Conservation (phyloP, 2,329 filamentous ascomycete species). For the Colletotrichum higginsianum region DNA sequence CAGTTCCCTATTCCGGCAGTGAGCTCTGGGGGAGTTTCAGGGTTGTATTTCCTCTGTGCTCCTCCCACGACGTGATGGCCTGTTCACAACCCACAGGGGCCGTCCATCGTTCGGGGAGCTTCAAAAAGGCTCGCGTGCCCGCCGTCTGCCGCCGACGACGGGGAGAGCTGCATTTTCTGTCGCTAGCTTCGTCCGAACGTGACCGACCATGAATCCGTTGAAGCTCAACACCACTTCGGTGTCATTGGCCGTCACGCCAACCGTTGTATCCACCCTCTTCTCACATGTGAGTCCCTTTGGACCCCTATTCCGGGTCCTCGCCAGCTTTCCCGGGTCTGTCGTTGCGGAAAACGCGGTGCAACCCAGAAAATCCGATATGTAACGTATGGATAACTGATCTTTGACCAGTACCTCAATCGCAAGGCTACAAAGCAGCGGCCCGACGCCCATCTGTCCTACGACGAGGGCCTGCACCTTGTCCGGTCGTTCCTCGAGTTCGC, state of each 20-base stretch:
- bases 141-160: slow-evolving; percentile 6
- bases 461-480: slow-evolving; percentile 90
- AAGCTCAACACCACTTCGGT: slow-evolving; percentile 85
- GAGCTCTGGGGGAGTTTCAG: slow-evolving; percentile 30
- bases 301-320: slow-evolving; percentile 1
- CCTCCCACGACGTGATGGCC: slow-evolving; percentile 29
- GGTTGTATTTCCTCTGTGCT: slow-evolving; percentile 29
- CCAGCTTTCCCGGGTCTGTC: slow-evolving; percentile 14
- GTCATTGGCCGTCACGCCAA: slow-evolving; percentile 87
- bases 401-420: slow-evolving; percentile 82
- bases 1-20: slow-evolving; percentile 39
- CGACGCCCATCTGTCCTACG: slow-evolving; percentile 92
- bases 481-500: slow-evolving; percentile 88
- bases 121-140: slow-evolving; percentile 24
- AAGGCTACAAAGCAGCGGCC: slow-evolving; percentile 83
- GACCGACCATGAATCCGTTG: slow-evolving; percentile 60
- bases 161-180: slow-evolving; percentile 1
- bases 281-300: slow-evolving; percentile 76
- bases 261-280: slow-evolving; percentile 87
- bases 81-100: slow-evolving; percentile 14
- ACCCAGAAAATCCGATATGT: neutral
- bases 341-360: slow-evolving; percentile 17
- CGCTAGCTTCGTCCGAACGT: slow-evolving; percentile 6
- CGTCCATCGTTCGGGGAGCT: slow-evolving; percentile 21
- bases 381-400: neutral